Percentiles rank a stretch among this genome's conserved stretches.
Conservation (phyloP, 2,329 filamentous ascomycete species). For the Curvularia eragrostidis region DNA sequence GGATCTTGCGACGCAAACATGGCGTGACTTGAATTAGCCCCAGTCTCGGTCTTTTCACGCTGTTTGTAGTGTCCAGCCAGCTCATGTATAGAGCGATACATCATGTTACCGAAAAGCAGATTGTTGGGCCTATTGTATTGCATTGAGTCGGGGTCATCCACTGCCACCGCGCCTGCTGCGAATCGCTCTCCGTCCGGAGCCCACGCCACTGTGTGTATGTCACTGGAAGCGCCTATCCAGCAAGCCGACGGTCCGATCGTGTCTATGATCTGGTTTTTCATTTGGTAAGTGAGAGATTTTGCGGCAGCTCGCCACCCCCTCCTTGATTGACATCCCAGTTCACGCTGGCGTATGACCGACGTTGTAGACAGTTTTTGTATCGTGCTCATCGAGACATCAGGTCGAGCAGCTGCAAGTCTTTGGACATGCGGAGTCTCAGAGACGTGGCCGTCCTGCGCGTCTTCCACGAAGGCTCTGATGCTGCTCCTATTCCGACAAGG, state of each 20-base stretch:
- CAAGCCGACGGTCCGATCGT: constrained; percentile 54
- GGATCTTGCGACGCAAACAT: constrained; percentile 59
- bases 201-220: constrained; percentile 65
- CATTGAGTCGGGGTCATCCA: constrained; percentile 63
- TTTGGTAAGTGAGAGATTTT: constrained; percentile 29
- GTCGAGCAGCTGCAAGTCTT: constrained; percentile 34
- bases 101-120: constrained; percentile 60
- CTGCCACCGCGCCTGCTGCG: constrained; percentile 63
- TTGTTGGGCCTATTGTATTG: constrained; percentile 67
- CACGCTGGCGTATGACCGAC: constrained; percentile 41
- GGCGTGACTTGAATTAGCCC: constrained; percentile 53
- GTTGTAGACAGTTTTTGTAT: constrained; percentile 23
- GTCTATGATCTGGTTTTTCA: constrained; percentile 44
- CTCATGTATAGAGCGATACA: constrained; percentile 55
- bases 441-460: constrained; percentile 35
- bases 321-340: constrained; percentile 38
- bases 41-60: constrained; percentile 49
- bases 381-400: constrained; percentile 23
- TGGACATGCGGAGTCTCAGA: constrained; percentile 32
- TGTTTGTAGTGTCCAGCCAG: constrained; percentile 60
- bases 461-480: constrained; percentile 42
- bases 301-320: constrained; percentile 38
- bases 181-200: constrained; percentile 61
- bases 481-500: constrained; percentile 27
- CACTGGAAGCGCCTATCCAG: constrained; percentile 66